These are phyloP conservation scores for Auricularia cornea DNA, from an alignment of 768 basidiomycete genomes.

Conservation along the genomic window DNA sequence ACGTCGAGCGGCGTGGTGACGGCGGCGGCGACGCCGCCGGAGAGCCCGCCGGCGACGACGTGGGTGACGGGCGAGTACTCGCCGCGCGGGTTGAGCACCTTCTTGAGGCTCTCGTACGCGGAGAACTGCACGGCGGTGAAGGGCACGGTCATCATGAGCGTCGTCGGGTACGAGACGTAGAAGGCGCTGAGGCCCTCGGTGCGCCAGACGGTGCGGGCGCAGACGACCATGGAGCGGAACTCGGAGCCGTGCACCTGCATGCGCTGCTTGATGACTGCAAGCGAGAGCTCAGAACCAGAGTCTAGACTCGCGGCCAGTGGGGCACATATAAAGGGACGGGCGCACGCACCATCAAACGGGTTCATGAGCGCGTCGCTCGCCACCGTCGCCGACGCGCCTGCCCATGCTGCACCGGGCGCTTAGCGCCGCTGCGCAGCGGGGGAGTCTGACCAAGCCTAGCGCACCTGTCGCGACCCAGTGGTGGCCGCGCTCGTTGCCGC, in stretches of 20 bases:
- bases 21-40: constrained; percentile 90
- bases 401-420: constrained; percentile 50
- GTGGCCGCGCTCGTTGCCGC: constrained; percentile 67
- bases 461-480: constrained; percentile 85
- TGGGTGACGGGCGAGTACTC: constrained; percentile 92
- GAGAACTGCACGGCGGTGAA: constrained; percentile 98
- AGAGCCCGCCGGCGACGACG: constrained; percentile 83
- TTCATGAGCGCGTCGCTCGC: constrained; percentile 98
- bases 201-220: constrained; percentile 75
- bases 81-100: constrained; percentile 72
- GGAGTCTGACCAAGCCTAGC: constrained; percentile 23
- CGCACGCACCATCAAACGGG: constrained; percentile 86
- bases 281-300: constrained; percentile 9
- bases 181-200: constrained; percentile 86
- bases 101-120: constrained; percentile 90
- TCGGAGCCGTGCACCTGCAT: constrained; percentile 97
- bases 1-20: constrained; percentile 97
- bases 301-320: neutral
- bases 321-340: neutral
- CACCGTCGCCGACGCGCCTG: constrained; percentile 90
- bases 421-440: neutral
- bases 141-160: constrained; percentile 90
- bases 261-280: constrained; percentile 92
- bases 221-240: constrained; percentile 80
- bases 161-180: constrained; percentile 98